Evolutionary conservation across 2,329 filamentous ascomycete species (phyloP), one percentile per base, ranked within the genome.

Genomic region (Nothopassalora personata): DNA sequence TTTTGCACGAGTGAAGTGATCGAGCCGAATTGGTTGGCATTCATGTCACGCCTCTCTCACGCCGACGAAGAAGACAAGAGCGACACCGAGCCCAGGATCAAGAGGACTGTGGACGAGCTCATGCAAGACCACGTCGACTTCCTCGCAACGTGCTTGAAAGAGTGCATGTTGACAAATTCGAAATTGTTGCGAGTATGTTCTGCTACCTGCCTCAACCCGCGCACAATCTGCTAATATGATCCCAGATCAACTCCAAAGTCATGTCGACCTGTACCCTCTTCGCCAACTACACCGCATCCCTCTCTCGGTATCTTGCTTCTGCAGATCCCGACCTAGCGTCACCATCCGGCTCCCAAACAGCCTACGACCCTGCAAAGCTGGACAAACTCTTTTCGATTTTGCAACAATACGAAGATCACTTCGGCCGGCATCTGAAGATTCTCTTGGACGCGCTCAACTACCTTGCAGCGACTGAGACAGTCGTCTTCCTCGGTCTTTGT

Each of bases 101-200:
- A 84, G 67, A 74, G 91, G 39, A 99, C 94, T 0, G 94, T 99
- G 1, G 94, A 99, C 70, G 91, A 97, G 76, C 77, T 99, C 71
- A 99, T 99, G 94, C 91, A 97, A 76, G 92, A 97, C 71, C 94
- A 99, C 76, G 92, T 99, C 60, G 94, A 97, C 75, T 99, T 99
- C 73, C 78, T 99, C 51, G 94, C 97, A 68, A 97, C 94, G 4
- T 99, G 94, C 73, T 80, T 99, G 69, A 99, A 97, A 76, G 94
- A 97, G 77, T 97, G 94, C 79, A 97, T 97, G 91, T 81, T 99
- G 64, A 99, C 94, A 19, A 97, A 99, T 74, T 91, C 90, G 71
- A 97, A 96, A 77, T 81, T 99, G 6, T 78, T 99, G 5, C 88
- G 91, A 76, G 93, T 96, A 82, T 65, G 80, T 74, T 11, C 49